These are phyloP conservation scores for Yamadazyma atmosphaerica DNA, from an alignment of 1,139 yeast species.

Conservation along the genomic window DNA sequence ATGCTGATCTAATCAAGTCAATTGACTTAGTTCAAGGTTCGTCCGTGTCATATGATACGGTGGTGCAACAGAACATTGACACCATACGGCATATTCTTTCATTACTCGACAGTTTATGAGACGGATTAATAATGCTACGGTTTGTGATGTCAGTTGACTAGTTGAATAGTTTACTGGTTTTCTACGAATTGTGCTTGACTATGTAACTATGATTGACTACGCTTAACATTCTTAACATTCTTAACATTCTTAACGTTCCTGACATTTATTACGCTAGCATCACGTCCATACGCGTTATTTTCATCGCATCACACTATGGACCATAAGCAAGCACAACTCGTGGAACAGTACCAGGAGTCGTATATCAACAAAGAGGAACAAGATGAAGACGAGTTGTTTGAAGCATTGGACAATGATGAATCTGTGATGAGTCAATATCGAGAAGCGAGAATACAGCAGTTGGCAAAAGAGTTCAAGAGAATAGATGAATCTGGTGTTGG, in stretches of 20 bases:
- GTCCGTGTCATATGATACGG: slow-evolving; percentile 10
- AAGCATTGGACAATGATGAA: slow-evolving; percentile 38
- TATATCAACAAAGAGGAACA: slow-evolving; percentile 23
- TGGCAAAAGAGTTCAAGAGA: slow-evolving; percentile 43
- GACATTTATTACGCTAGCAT: no score
- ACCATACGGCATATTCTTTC: slow-evolving; percentile 9
- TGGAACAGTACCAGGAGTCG: slow-evolving; percentile 45
- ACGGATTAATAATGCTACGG: not conserved
- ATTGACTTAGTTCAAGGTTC: slow-evolving; percentile 19
- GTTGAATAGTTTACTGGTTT: no score
- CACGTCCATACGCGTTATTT: no score
- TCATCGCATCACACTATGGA: no score
- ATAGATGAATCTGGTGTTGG: slow-evolving; percentile 33
- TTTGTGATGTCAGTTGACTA: no score
- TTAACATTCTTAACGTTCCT: no score
- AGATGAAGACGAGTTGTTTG: slow-evolving; percentile 39
- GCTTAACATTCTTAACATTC: no score
- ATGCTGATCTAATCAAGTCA: slow-evolving; percentile 27
- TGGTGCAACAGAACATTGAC: slow-evolving; percentile 10
- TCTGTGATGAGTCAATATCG: slow-evolving; percentile 34
- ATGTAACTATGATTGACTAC: no score
- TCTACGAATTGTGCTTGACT: no score
- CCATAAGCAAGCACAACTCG: slow-evolving; percentile 28
- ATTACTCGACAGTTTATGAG: slow-evolving; percentile 5
- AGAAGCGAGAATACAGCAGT: slow-evolving; percentile 51